Base-by-base conservation (phyloP, 2,329 filamentous ascomycete genomes). In the Boeremia exigua region DNA sequence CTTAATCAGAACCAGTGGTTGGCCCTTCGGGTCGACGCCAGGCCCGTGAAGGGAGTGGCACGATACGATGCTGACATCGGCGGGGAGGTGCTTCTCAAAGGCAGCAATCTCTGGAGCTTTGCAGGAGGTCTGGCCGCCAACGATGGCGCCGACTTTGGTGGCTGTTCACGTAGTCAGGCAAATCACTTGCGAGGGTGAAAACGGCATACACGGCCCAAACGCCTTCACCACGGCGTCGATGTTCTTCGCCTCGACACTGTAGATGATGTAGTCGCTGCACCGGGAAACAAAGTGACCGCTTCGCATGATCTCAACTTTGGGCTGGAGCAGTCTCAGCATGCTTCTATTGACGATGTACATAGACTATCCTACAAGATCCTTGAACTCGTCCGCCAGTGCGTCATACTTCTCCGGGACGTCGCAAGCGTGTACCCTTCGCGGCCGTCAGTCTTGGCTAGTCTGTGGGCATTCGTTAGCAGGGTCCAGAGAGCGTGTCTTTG, bases 261-360 rank as follows among this genome's bases (percentile, higher is more conserved):
- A 99, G 75, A 99, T 92, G 79, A 97, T 96, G 78, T 93, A 98
- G 83, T 98, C 94, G 88, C 93, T 97, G 77, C 88, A 88, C 79
- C 95, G 88, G 68, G 95, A 97, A 69, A 99, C 95, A 76, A 94
- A 85, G 80, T 98, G 93, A 69, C 96, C 96, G 85, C 96, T 96
- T 76, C 86, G 88, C 75, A 94, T 87, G 70, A 99, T 95, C 77
- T 90, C 88, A 82, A 99, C 81, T 68, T 79, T 82, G 59, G 84
- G 88, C 94, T 93, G 87, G 80, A 74, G 66, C 72, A 68, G 66
- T 68, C 78, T 81, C 78, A 80, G 78, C 71, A 71, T 71, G 66
- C 62, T 55, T 68, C 63, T 68, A 69, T 73, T 68, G 50, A 56
- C 69, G 75, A 73, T 77, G 69, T 76, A 78, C 73, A 70, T 68